These are phyloP conservation scores for Rhodotorula kratochvilovae DNA, from an alignment of 768 basidiomycete genomes.

Conservation along the genomic window DNA sequence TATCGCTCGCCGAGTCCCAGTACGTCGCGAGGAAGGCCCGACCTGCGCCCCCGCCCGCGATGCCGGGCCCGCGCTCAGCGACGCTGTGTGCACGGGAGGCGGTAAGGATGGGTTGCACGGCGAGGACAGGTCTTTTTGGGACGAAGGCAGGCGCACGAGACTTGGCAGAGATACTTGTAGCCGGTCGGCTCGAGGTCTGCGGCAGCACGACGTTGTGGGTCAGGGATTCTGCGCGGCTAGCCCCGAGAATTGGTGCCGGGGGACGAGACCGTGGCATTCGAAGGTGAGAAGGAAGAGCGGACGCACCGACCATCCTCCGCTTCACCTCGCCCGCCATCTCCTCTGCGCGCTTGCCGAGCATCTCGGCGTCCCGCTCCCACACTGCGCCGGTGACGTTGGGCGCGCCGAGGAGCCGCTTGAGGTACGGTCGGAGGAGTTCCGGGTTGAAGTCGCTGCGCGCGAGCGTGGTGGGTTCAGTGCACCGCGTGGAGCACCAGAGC, in stretches of 20 bases:
- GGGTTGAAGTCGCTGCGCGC: not conserved
- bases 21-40: not conserved
- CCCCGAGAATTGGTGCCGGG: no score
- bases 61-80: not conserved
- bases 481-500: not conserved
- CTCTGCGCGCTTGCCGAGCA: not conserved
- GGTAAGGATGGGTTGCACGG: not conserved
- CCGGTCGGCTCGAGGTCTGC: slow-evolving; percentile 1
- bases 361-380: not conserved
- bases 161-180: slow-evolving; percentile 5
- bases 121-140: no score
- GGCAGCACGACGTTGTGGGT: fast-evolving
- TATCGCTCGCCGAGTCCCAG: slow-evolving; percentile 10
- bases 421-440: not conserved
- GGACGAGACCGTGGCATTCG: not conserved
- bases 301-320: slow-evolving; percentile 5
- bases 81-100: not conserved
- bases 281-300: not conserved
- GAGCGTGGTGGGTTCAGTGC: not conserved
- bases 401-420: not conserved
- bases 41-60: not conserved
- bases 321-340: not conserved
- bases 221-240: fast-evolving
- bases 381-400: not conserved
- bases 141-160: slow-evolving; percentile 18